Percentiles rank a stretch among this genome's conserved stretches.
Evolutionary conservation across 805 yeast species (phyloP).

Genomic region (Candida ipomoeae): DNA sequence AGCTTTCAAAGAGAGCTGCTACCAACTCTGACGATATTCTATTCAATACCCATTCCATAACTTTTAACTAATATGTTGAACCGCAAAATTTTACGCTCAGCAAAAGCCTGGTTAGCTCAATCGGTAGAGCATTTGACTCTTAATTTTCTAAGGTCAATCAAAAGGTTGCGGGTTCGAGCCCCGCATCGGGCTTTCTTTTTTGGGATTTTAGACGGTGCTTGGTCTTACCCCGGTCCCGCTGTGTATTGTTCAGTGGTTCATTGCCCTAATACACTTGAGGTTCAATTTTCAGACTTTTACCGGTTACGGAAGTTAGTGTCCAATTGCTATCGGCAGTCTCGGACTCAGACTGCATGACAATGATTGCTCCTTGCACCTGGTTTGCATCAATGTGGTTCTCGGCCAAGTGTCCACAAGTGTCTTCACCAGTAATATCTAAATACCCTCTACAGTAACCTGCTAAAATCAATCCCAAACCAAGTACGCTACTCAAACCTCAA

Average conservation of each 20-base stretch:
- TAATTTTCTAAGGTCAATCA: conserved; percentile 21
- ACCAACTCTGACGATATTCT: too few species aligned
- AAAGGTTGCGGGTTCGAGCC: conserved; percentile 25
- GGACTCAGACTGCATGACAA: neutral
- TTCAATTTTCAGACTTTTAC: too few species aligned
- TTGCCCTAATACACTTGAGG: too few species aligned
- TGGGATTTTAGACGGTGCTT: too few species aligned
- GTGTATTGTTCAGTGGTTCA: neutral
- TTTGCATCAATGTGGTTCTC: neutral
- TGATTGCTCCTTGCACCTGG: neutral
- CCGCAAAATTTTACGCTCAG: neutral
- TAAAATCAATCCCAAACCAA: too few species aligned
- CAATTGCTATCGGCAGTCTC: neutral
- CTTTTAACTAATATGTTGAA: neutral
- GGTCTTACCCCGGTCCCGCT: too few species aligned
- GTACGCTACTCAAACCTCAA: neutral
- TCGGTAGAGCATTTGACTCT: conserved; percentile 25
- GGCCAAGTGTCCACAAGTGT: neutral
- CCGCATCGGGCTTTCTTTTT: conserved; percentile 22
- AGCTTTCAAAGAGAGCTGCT: too few species aligned
- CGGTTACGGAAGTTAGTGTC: too few species aligned
- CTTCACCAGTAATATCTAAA: neutral
- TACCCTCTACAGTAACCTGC: too few species aligned
- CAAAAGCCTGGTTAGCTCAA: conserved; percentile 21
- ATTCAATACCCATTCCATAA: too few species aligned